Conservation (phyloP, 495 filamentous ascomycete species). For the Cercophora sp. region DNA sequence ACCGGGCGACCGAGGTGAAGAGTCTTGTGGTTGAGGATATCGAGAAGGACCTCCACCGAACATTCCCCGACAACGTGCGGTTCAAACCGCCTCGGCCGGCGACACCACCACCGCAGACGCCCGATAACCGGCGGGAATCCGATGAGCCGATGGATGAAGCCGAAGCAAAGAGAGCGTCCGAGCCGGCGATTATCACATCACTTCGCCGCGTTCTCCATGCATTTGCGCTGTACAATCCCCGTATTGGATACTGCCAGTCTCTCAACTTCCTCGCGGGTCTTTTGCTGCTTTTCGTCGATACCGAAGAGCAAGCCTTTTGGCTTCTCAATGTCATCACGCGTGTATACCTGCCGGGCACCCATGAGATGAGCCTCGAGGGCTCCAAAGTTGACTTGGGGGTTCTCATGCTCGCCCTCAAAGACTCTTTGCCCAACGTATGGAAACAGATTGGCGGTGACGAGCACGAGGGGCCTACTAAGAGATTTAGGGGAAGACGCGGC, state of each 20-base stretch:
- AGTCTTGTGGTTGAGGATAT: conserved; percentile 82
- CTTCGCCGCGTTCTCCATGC: conserved; percentile 83
- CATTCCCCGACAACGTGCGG: conserved; percentile 89
- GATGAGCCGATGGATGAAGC: conserved; percentile 6
- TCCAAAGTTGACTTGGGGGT: conserved; percentile 94
- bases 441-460: conserved; percentile 78
- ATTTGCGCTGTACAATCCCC: conserved; percentile 83
- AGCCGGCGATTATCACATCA: conserved; percentile 73
- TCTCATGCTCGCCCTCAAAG: conserved; percentile 78
- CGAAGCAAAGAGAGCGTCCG: conserved; percentile 39
- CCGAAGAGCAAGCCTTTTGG: conserved; percentile 90
- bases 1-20: conserved; percentile 43
- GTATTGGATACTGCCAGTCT: conserved; percentile 93
- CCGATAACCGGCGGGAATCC: not conserved
- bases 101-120: not conserved
- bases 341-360: conserved; percentile 84
- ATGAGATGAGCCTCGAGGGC: conserved; percentile 86
- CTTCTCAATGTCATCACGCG: conserved; percentile 90
- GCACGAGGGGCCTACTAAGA: conserved; percentile 49
- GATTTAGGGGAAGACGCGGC: conserved; percentile 35
- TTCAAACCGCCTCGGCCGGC: conserved; percentile 63
- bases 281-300: conserved; percentile 81
- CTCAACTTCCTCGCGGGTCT: conserved; percentile 96
- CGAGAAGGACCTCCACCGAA: conserved; percentile 90
- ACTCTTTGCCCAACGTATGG: conserved; percentile 83